These are phyloP conservation scores for Reticulascus tulasneorum DNA, from an alignment of 2,329 filamentous ascomycete genomes.

Conservation along the genomic window DNA sequence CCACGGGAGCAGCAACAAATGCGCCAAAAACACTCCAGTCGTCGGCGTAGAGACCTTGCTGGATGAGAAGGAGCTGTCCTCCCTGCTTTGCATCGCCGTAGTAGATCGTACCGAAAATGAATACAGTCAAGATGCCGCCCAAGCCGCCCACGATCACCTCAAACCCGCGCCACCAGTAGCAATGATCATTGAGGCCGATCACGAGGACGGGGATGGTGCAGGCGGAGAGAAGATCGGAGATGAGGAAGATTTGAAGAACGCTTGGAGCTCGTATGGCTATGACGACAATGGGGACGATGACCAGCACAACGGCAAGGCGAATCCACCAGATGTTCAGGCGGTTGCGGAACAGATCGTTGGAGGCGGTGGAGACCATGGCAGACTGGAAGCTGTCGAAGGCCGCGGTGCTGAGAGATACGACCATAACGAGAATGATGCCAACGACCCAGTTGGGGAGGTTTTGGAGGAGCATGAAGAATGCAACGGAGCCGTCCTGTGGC, in stretches of 20 bases:
- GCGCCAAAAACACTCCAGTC: conserved; percentile 83
- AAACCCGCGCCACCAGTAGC: conserved; percentile 74
- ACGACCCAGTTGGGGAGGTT: conserved; percentile 77
- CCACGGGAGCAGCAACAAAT: conserved; percentile 75
- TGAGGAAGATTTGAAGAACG: conserved; percentile 77
- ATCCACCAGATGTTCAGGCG: conserved; percentile 72
- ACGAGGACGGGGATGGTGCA: conserved; percentile 71
- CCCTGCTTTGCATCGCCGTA: conserved; percentile 65
- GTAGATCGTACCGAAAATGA: conserved; percentile 76
- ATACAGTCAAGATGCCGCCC: conserved; percentile 74
- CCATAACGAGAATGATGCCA: conserved; percentile 77
- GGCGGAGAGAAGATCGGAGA: conserved; percentile 75
- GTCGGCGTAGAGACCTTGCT: conserved; percentile 68
- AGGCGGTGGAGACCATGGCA: conserved; percentile 80
- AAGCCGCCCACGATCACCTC: conserved; percentile 76
- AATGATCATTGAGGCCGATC: conserved; percentile 62
- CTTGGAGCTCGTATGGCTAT: conserved; percentile 70
- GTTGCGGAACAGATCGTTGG: conserved; percentile 83
- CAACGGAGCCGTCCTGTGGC: conserved; percentile 57
- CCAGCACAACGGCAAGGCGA: conserved; percentile 61
- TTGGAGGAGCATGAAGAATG: conserved; percentile 72
- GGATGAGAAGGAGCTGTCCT: conserved; percentile 64
- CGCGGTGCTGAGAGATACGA: conserved; percentile 69
- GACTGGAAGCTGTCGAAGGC: conserved; percentile 79
- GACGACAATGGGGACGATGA: conserved; percentile 72